phyloP scores from a whole-genome alignment of 495 filamentous ascomycete genomes.

The Hypoxylon perforatum region DNA sequence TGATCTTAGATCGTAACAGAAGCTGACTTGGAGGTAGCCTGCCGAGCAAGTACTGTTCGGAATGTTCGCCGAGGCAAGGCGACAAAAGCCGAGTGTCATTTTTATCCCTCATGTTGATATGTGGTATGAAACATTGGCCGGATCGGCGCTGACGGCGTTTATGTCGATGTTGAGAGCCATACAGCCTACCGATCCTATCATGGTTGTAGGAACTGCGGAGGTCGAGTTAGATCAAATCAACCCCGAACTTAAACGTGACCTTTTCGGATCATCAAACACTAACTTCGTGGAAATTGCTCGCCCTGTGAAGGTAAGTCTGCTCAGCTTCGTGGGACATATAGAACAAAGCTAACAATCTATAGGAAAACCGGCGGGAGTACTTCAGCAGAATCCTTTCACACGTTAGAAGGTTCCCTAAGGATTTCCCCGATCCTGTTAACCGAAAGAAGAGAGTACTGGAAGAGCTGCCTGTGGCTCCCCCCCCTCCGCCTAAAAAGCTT shows the following conservation, averaged over 20 bases:
- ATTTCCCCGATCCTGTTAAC: constrained; percentile 86
- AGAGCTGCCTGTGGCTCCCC: constrained; percentile 77
- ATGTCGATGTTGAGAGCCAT: constrained; percentile 78
- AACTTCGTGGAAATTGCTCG: constrained; percentile 75
- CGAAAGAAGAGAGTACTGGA: constrained; percentile 88
- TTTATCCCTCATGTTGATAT: constrained; percentile 89
- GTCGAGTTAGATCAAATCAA: constrained; percentile 63
- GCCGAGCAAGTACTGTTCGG: constrained; percentile 89
- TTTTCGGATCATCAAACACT: constrained; percentile 86
- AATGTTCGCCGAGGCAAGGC: constrained; percentile 88
- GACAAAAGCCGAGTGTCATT: constrained; percentile 95
- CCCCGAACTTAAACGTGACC: constrained; percentile 70
- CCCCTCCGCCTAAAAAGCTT: constrained; percentile 67
- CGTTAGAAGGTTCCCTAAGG: constrained; percentile 77
- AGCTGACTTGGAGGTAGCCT: constrained; percentile 59
- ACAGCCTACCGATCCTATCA: constrained; percentile 85
- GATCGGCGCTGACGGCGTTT: constrained; percentile 78
- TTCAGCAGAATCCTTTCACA: constrained; percentile 78
- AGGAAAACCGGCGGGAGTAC: constrained; percentile 76
- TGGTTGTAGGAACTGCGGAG: constrained; percentile 86
- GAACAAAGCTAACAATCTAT: constrained; percentile 45
- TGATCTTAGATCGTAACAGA: constrained; percentile 5
- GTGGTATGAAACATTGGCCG: constrained; percentile 72
- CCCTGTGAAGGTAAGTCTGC: constrained; percentile 66
- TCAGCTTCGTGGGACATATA: background rate